Evolutionary conservation across 2,329 filamentous ascomycete genomes (phyloP).

Genomic region (Fusarium sp.): DNA sequence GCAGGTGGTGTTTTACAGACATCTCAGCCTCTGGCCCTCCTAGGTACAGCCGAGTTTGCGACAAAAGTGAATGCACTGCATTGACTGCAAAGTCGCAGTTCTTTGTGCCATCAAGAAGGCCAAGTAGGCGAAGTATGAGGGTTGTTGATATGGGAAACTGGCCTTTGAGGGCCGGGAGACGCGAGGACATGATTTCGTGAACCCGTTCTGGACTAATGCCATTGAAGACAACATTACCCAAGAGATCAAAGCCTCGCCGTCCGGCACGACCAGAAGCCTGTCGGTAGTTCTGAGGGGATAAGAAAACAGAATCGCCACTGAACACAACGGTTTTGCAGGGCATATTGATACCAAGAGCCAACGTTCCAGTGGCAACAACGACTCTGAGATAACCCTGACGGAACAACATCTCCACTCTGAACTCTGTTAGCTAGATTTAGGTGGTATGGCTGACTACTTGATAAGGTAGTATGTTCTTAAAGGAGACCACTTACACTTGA

Average conservation of each 20-base stretch:
- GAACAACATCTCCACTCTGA: slow-evolving; percentile 76
- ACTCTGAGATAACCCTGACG: slow-evolving; percentile 76
- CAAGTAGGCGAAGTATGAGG: slow-evolving; percentile 75
- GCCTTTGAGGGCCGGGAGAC: slow-evolving; percentile 77
- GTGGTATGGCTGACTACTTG: neutral
- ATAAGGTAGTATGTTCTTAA: neutral
- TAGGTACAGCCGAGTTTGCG: slow-evolving; percentile 76
- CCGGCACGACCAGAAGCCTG: slow-evolving; percentile 83
- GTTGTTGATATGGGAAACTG: slow-evolving; percentile 84
- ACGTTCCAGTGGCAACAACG: slow-evolving; percentile 79
- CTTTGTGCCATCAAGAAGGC: slow-evolving; percentile 73
- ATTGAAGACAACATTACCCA: slow-evolving; percentile 85
- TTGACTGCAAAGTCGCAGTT: slow-evolving; percentile 70
- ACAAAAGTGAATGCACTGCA: slow-evolving; percentile 74
- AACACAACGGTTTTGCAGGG: slow-evolving; percentile 86
- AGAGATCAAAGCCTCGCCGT: slow-evolving; percentile 81
- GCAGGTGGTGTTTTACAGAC: slow-evolving; percentile 78
- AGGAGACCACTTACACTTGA: slow-evolving; percentile 61
- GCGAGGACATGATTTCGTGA: slow-evolving; percentile 76
- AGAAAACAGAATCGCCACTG: slow-evolving; percentile 75
- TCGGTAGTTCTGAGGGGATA: slow-evolving; percentile 80
- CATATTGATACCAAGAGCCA: slow-evolving; percentile 85
- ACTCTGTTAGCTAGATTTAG: slow-evolving; percentile 4
- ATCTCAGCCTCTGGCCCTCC: slow-evolving; percentile 75
- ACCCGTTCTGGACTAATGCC: slow-evolving; percentile 70